These are phyloP conservation scores for Fusarium pininemorale DNA, from an alignment of 2,329 filamentous ascomycete species.

Conservation along the genomic window DNA sequence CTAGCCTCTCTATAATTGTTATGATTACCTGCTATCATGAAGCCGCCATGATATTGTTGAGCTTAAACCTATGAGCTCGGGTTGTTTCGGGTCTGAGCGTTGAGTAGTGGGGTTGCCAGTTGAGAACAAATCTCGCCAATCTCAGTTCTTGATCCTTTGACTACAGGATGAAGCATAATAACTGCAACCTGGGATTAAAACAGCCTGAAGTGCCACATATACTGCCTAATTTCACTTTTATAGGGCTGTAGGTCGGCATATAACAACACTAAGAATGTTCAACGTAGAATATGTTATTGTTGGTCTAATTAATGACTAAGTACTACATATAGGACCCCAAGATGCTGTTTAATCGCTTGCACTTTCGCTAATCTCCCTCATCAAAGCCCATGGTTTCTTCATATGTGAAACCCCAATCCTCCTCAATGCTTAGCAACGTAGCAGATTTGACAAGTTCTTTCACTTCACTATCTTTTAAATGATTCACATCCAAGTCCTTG, in stretches of 20 bases:
- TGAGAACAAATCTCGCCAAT: not conserved
- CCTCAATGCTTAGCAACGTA: constrained; percentile 44
- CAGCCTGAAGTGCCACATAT: not conserved
- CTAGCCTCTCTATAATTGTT: no score
- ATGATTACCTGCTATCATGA: not conserved
- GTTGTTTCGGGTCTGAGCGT: not conserved
- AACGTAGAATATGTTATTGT: not conserved
- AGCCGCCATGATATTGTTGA: not conserved
- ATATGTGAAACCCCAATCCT: constrained; percentile 48
- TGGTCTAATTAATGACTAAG: not conserved
- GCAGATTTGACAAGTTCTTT: constrained; percentile 37
- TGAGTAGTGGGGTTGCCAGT: not conserved
- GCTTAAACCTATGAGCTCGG: not conserved
- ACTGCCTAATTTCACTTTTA: not conserved
- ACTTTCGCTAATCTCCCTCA: not conserved
- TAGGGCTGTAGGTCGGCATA: not conserved
- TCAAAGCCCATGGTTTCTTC: constrained; percentile 41
- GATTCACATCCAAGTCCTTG: constrained; percentile 44
- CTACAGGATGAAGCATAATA: not conserved
- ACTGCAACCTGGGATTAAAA: not conserved
- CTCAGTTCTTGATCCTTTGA: not conserved
- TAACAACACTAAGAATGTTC: not conserved
- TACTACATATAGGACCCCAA: not conserved
- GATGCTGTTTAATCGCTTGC: not conserved
- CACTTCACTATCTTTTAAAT: constrained; percentile 31